phyloP scores from a whole-genome alignment of 352 stramenopile genomes.

The Phytophthora colocasiae region DNA sequence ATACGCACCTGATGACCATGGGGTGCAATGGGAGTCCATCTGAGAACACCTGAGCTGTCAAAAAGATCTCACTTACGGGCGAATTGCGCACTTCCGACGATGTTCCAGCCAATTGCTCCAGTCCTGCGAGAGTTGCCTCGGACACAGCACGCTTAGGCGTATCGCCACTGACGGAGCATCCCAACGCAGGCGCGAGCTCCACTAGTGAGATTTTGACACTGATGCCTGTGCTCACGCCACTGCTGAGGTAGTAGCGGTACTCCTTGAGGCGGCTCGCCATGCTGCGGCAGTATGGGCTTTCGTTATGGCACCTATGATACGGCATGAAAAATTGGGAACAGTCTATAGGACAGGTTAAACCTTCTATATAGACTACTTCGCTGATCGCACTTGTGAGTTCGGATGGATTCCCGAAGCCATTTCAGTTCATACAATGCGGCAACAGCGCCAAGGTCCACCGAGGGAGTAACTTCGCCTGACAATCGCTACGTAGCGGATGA shows the following conservation, averaged over 20 bases:
- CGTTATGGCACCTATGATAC: background rate
- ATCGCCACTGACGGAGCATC: constrained; percentile 50
- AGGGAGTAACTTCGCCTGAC: constrained; percentile 11
- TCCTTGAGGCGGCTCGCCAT: constrained; percentile 85
- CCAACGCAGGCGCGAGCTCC: constrained; percentile 68
- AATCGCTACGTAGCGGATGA: constrained; percentile 6
- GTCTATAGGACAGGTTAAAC: background rate
- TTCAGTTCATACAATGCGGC: constrained; percentile 20
- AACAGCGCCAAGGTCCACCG: constrained; percentile 17
- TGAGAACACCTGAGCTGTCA: constrained; percentile 90
- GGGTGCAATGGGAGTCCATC: constrained; percentile 83
- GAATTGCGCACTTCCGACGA: constrained; percentile 84
- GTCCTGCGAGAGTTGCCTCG: constrained; percentile 37
- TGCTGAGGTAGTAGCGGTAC: constrained; percentile 91
- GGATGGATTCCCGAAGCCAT: constrained; percentile 26
- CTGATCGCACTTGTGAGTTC: constrained; percentile 10
- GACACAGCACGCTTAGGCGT: constrained; percentile 19
- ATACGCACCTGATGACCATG: constrained; percentile 74
- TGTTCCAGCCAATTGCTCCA: constrained; percentile 69
- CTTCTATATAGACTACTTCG: background rate
- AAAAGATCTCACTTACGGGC: constrained; percentile 86
- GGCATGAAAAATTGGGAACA: background rate
- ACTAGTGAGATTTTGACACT: constrained; percentile 83
- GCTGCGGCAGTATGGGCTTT: background rate
- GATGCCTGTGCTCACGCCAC: constrained; percentile 81